These are phyloP conservation scores for Albifimbria verrucaria DNA, from an alignment of 2,329 filamentous ascomycete species.

Conservation along the genomic window DNA sequence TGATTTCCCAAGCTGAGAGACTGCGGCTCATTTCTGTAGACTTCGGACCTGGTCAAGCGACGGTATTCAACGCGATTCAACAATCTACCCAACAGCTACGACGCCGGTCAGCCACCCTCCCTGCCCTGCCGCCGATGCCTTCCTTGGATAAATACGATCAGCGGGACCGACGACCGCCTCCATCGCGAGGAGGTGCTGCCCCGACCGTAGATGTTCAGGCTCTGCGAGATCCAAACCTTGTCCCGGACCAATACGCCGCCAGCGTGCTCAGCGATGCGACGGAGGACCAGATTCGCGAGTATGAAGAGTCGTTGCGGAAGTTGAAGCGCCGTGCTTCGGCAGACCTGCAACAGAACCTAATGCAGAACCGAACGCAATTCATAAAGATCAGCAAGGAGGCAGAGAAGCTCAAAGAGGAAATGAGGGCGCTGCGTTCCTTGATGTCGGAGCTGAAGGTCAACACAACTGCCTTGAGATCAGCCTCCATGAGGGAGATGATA, in stretches of 20 bases:
- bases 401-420: conserved; percentile 94
- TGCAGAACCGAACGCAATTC: conserved; percentile 96
- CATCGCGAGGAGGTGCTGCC: conserved; percentile 51
- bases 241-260: conserved; percentile 75
- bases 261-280: conserved; percentile 77
- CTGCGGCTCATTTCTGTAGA: conserved; percentile 38
- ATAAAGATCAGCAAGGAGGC: conserved; percentile 99
- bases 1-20: conserved; percentile 10
- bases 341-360: conserved; percentile 91
- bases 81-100: conserved; percentile 66
- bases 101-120: conserved; percentile 70
- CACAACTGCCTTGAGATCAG: conserved; percentile 61
- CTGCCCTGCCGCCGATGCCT: conserved; percentile 61
- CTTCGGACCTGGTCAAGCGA: conserved; percentile 84
- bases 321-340: conserved; percentile 74
- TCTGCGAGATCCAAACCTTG: conserved; percentile 74
- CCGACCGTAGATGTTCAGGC: conserved; percentile 73
- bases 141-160: conserved; percentile 56
- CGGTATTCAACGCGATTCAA: conserved; percentile 94
- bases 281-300: conserved; percentile 81
- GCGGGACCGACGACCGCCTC: conserved; percentile 48
- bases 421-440: conserved; percentile 83
- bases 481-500: conserved; percentile 51
- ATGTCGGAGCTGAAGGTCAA: conserved; percentile 91
- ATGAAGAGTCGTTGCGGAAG: conserved; percentile 71